Conservation (phyloP, 108 stramenopile genomes). For the Pinguiococcus pyrenoidosus region DNA sequence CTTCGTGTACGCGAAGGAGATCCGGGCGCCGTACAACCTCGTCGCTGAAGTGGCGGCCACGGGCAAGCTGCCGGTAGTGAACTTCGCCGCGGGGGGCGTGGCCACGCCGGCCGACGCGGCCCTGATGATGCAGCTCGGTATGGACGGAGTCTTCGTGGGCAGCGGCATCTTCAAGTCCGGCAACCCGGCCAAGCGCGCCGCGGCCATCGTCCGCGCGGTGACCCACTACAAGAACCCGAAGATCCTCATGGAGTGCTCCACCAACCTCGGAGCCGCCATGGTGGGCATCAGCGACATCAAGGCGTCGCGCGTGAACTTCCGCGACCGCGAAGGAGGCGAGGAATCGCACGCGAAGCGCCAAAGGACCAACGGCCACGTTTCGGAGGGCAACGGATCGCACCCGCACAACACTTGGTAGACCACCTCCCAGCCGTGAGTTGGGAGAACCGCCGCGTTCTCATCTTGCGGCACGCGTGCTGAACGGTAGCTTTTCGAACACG, state of each 20-base stretch:
- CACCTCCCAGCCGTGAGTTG: too few species aligned
- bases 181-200: conserved; percentile 81
- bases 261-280: conserved; percentile 92
- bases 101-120: conserved; percentile 98
- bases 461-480: too few species aligned
- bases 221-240: conserved; percentile 94
- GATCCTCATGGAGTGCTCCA: conserved; percentile 75
- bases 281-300: conserved; percentile 93
- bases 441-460: too few species aligned
- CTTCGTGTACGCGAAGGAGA: conserved; percentile 86
- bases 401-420: too few species aligned
- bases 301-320: conserved; percentile 86
- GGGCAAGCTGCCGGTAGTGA: conserved; percentile 92
- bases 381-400: too few species aligned
- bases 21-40: conserved; percentile 71
- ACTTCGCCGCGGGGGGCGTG: conserved; percentile 97
- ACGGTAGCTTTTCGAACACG: too few species aligned
- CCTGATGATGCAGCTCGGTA: conserved; percentile 98
- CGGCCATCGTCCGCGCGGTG: conserved; percentile 86
- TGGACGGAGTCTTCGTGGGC: conserved; percentile 98
- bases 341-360: too few species aligned
- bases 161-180: conserved; percentile 90
- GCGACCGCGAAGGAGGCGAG: conserved; percentile 85
- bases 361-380: too few species aligned
- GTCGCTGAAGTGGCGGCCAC: conserved; percentile 73